Percentiles rank a stretch among this genome's conserved stretches.
phyloP scores from a whole-genome alignment of 805 yeast genomes.

The Jamesozyma rosinii region DNA sequence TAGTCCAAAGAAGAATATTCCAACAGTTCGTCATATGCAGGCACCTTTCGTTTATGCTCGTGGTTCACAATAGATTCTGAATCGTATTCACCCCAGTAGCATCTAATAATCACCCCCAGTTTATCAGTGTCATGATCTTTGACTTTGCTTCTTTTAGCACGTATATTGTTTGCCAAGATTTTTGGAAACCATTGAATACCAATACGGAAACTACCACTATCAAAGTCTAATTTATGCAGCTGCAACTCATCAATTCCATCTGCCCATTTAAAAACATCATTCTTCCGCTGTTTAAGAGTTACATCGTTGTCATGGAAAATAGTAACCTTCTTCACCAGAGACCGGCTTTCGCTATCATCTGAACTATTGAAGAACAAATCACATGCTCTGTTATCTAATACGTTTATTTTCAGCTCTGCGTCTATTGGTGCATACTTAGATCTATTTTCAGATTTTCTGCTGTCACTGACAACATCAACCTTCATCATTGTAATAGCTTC shows the following conservation, averaged over 20 bases:
- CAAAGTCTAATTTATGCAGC: conserved; percentile 58
- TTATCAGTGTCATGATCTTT: conserved; percentile 27
- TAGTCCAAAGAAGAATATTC: conserved; percentile 58
- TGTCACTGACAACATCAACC: conserved; percentile 43
- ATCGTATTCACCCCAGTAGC: conserved; percentile 74
- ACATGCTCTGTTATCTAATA: conserved; percentile 57
- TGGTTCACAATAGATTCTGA: conserved; percentile 35
- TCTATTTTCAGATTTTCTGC: conserved; percentile 35
- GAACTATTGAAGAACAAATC: conserved; percentile 48
- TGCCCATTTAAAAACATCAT: conserved; percentile 38
- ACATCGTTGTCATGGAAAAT: conserved; percentile 30
- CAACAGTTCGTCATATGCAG: conserved; percentile 64
- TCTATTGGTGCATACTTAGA: conserved; percentile 56
- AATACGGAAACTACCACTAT: conserved; percentile 42
- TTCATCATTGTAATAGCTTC: conserved; percentile 37
- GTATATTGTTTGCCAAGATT: conserved; percentile 31
- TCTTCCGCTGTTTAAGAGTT: conserved; percentile 31
- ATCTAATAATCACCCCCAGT: conserved; percentile 51
- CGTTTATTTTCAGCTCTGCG: conserved; percentile 52
- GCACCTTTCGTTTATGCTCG: conserved; percentile 37
- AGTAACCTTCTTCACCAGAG: conserved; percentile 59
- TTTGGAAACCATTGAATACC: conserved; percentile 74
- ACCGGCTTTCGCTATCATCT: conserved; percentile 23
- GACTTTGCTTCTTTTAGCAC: conserved; percentile 23
- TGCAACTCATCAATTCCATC: conserved; percentile 58